Evolutionary conservation across 177 flowering plant genomes (phyloP).

Genomic region (Vitis hybrid): DNA sequence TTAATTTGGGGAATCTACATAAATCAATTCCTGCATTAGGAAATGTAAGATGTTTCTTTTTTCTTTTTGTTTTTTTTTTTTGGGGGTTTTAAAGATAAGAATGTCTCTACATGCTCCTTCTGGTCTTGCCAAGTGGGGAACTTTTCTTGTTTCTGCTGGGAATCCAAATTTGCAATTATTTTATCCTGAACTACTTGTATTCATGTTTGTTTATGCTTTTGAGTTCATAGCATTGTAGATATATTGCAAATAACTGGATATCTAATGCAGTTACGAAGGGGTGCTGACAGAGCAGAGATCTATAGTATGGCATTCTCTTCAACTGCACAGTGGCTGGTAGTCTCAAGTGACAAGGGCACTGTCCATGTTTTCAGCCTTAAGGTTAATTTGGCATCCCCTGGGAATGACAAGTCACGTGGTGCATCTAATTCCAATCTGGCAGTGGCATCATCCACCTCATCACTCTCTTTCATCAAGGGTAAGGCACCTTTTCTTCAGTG

Average conservation of each 20-base stretch:
- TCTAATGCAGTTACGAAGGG: conserved; percentile 64
- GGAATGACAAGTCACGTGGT: conserved; percentile 23
- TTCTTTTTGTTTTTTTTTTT: not conserved
- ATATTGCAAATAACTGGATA: not conserved
- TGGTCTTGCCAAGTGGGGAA: no score
- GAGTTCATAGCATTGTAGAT: not conserved
- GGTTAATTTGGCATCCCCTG: conserved; percentile 36
- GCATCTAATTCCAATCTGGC: conserved; percentile 27
- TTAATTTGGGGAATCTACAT: not conserved
- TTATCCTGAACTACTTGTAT: not conserved
- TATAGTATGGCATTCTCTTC: conserved; percentile 77
- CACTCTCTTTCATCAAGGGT: conserved; percentile 76
- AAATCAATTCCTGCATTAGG: not conserved
- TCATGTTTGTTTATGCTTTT: not conserved
- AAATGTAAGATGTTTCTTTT: not conserved
- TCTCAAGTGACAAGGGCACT: conserved; percentile 88
- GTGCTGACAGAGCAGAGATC: conserved; percentile 79
- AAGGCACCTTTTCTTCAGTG: not conserved
- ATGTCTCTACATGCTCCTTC: no score
- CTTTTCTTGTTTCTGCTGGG: not conserved
- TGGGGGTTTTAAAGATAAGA: no score
- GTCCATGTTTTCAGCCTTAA: conserved; percentile 75
- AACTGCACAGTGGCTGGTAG: conserved; percentile 74
- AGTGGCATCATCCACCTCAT: conserved; percentile 34
- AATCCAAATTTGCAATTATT: not conserved